These are phyloP conservation scores for Tolypocladium album DNA, from an alignment of 2,329 filamentous ascomycete species.

Conservation along the genomic window DNA sequence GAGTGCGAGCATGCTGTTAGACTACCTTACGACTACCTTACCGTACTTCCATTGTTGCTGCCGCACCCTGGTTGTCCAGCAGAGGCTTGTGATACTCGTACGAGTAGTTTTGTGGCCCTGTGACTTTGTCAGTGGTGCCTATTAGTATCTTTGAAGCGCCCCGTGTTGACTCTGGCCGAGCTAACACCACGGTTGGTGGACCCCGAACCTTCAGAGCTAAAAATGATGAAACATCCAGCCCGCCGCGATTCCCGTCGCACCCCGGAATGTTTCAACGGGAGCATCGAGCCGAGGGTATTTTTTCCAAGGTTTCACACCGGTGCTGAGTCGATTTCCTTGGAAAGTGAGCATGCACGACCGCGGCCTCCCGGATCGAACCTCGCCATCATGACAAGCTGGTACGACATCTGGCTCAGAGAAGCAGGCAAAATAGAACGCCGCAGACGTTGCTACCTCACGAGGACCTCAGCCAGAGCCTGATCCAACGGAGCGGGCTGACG, in stretches of 20 bases:
- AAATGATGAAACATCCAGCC: background rate
- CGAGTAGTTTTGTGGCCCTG: too few species aligned
- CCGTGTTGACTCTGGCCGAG: too few species aligned
- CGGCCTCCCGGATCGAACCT: background rate
- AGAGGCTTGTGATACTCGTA: too few species aligned
- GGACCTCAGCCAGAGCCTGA: background rate
- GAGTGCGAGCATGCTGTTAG: too few species aligned
- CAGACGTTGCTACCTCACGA: background rate
- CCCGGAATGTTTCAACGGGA: background rate
- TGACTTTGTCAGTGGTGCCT: too few species aligned
- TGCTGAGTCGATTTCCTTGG: background rate
- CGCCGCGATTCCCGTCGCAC: background rate
- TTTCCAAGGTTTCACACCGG: background rate
- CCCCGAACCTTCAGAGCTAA: background rate
- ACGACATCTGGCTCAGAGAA: background rate
- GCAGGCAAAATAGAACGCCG: background rate
- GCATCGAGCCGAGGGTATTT: background rate
- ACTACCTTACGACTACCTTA: too few species aligned
- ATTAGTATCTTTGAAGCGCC: too few species aligned
- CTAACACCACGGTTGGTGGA: background rate
- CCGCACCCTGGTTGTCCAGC: too few species aligned
- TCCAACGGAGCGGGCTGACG: background rate
- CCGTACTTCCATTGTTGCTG: too few species aligned
- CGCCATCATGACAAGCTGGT: background rate
- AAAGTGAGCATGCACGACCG: background rate